Percentiles rank a stretch among this genome's conserved stretches.
phyloP scores from a whole-genome alignment of 2,329 filamentous ascomycete species.

The Remersonia thermophila region DNA sequence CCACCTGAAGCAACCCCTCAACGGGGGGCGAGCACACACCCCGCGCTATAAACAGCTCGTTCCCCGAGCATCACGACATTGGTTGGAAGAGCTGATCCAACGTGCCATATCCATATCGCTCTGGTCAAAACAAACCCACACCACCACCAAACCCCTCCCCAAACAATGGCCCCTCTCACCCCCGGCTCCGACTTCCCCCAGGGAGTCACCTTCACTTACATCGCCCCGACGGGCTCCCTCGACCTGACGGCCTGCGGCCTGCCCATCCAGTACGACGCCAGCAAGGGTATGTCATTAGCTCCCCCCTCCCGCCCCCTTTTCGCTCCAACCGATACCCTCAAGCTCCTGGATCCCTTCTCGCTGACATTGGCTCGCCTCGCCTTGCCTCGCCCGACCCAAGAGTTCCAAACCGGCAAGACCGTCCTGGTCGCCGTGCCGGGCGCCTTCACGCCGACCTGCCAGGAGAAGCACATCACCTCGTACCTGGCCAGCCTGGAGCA shows the following conservation, averaged over 20 bases:
- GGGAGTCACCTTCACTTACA: constrained; percentile 71
- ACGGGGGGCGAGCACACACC: too few relatives aligned
- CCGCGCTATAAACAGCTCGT: too few relatives aligned
- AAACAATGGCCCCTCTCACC: constrained; percentile 51
- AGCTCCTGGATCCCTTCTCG: background rate
- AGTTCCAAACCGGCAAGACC: constrained; percentile 44
- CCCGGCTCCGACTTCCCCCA: constrained; percentile 74
- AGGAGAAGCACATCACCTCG: constrained; percentile 65
- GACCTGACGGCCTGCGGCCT: constrained; percentile 66
- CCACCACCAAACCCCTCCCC: background rate
- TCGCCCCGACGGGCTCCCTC: constrained; percentile 61
- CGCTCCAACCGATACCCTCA: background rate
- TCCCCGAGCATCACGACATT: too few relatives aligned
- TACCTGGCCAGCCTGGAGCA: constrained; percentile 62
- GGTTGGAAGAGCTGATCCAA: too few relatives aligned
- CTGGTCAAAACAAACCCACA: background rate
- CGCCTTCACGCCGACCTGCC: constrained; percentile 81
- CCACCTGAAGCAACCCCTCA: too few relatives aligned
- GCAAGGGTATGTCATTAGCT: constrained; percentile 42
- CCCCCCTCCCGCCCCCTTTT: background rate
- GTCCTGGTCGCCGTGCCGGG: constrained; percentile 47
- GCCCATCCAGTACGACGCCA: constrained; percentile 66
- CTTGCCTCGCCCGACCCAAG: constrained; percentile 23
- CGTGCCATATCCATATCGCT: too few relatives aligned
- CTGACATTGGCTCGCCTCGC: background rate